These are phyloP conservation scores for Kuraishia piskuri DNA, from an alignment of 805 yeast species.

Conservation along the genomic window DNA sequence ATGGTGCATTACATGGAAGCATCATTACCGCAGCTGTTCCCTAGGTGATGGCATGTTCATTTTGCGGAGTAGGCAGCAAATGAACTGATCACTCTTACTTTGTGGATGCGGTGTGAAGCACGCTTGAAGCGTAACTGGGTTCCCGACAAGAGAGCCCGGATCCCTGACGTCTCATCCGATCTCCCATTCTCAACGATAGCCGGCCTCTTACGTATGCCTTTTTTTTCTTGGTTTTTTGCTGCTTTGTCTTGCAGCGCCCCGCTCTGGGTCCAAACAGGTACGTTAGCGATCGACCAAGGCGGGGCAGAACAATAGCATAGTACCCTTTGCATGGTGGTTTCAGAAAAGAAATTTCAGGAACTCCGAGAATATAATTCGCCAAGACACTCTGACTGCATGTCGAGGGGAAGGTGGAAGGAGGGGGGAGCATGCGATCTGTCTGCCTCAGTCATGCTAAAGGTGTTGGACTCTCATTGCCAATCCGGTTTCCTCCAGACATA, in stretches of 20 bases:
- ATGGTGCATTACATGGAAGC: too few relatives aligned
- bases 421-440: not conserved
- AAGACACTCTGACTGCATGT: not conserved
- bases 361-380: too few relatives aligned
- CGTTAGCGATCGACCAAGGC: too few relatives aligned
- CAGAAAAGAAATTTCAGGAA: not conserved
- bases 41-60: too few relatives aligned
- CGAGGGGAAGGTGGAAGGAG: not conserved
- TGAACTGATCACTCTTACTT: too few relatives aligned
- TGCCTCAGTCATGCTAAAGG: not conserved
- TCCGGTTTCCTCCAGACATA: too few relatives aligned
- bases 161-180: not conserved
- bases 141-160: not conserved
- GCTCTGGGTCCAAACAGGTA: not conserved
- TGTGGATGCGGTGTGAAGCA: too few relatives aligned
- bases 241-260: not conserved
- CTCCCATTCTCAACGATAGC: not conserved
- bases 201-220: not conserved
- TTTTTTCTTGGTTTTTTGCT: too few relatives aligned
- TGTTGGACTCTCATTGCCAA: too few relatives aligned
- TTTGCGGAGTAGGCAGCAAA: not conserved
- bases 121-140: too few relatives aligned
- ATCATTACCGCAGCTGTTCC: not conserved
- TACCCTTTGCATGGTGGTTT: not conserved
- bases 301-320: too few relatives aligned